Evolutionary conservation across 2,329 filamentous ascomycete genomes (phyloP), one percentile per base, ranked within the genome.

Genomic region (Claviceps arundinis): DNA sequence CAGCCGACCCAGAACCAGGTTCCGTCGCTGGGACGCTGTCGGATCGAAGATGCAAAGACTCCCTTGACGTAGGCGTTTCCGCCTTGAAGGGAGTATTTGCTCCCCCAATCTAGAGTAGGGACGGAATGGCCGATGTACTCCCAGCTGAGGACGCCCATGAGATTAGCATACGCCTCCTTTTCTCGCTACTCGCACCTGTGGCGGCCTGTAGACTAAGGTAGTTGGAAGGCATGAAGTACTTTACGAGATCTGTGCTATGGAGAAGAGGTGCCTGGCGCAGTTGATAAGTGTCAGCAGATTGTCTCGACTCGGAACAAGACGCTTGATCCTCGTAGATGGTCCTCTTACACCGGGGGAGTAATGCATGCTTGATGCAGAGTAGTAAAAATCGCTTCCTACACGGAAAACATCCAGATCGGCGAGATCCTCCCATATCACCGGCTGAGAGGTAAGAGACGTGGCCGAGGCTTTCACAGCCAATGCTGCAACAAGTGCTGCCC

Each of bases 301-400:
- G 34, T 1, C 13, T 34, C 5, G 6, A 24, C 4, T 9, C 5
- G 6, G 13, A 4, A 19, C 16, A 14, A 4, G 41, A 14, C 6
- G 24, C 6, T 9, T 26, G 14, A 9, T n/a, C 6, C 3, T 17
- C 13, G 26, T 8, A 30, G 26, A 30, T 37, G 17, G 44, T 16
- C 13, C n/a, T 37, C 34, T 48, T 48, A 48, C 46, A 38, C 46
- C 46, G n/a, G 46, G 46, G 0, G 46, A 48, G n/a, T 24, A 48
- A 48, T 48, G 46, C 46, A 48, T 48, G n/a, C 34, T 48, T 5
- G 46, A 48, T 4, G 46, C 34, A 22, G 46, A 48, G n/a, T 48
- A 48, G 34, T 48, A 48, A 26, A 38, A 48, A 2, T 48, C 46
- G 37, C 24, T 38, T 5, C 46, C 46, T 14, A 48, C 46, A 13